Evolutionary conservation across 345 rosid species (phyloP), one percentile per base, ranked within the genome.

Genomic region (Trapa bicornis): DNA sequence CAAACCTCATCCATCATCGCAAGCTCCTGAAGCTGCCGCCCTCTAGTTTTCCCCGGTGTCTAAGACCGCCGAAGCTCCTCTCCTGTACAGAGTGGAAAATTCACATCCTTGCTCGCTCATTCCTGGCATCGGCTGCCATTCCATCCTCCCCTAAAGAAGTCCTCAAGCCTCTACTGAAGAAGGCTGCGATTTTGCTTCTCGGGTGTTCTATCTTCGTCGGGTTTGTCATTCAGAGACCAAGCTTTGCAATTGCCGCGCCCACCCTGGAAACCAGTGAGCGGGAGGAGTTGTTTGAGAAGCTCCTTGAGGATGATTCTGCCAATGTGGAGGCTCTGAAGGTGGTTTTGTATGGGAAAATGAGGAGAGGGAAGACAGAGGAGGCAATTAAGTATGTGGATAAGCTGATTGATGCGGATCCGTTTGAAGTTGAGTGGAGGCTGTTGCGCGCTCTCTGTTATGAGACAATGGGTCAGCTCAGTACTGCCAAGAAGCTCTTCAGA

Each of bases 341-440:
- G 70, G 76, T 83, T 72, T 70, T 93, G 78, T 73, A 86, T 58
- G 74, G 71, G 76, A 93, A 88, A 84, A 88, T 87, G 91, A 93
- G 94, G 80, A 84, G 78, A 68, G 91, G 96, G 16, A 80, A 75
- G 75, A 73, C 72, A 65, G 73, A 80, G 74, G 90, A 84, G 66
- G 96, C 97, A 70, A 76, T 87, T 68, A 75, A 77, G 52, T 87
- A 68, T 71, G 87, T 90, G 69, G 81, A 84, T 80, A 86, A 75
- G 71, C 75, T 93, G 71, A 82, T 84, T 60, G 79, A 80, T 29
- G 73, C 81, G 29, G 90, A 85, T 75, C 94, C 92, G 16, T 48
- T 75, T 54, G 96, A 88, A 72, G 85, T 87, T 10, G 98, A 93
- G 61, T 93, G 96, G 98, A 93, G 84, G 86, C 89, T 93, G 53